Evolutionary conservation across 2,329 filamentous ascomycete genomes (phyloP).

Genomic region (Daldinia sp.): DNA sequence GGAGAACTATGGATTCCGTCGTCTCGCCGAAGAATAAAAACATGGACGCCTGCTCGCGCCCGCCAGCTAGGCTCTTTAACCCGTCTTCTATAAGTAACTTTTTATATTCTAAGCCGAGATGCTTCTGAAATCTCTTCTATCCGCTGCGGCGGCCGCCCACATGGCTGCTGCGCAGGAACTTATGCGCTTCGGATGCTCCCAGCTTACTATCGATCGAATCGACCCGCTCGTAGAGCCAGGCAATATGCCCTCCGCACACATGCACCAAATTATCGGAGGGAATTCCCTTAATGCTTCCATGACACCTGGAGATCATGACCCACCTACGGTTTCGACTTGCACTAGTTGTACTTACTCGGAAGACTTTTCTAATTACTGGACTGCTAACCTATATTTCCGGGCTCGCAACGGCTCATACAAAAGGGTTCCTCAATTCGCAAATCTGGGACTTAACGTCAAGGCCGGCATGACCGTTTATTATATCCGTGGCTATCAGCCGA

Average conservation of each 20-base stretch:
- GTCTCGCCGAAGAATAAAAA: slow-evolving; percentile 37
- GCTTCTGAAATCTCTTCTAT: slow-evolving; percentile 44
- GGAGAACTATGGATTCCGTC: slow-evolving; percentile 32
- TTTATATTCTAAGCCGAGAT: slow-evolving; percentile 29
- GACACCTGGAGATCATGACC: slow-evolving; percentile 40
- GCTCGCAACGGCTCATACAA: slow-evolving; percentile 46
- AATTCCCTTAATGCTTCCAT: slow-evolving; percentile 48
- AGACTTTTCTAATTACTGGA: slow-evolving; percentile 49
- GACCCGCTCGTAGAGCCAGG: slow-evolving; percentile 46
- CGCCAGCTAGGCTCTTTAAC: slow-evolving; percentile 10
- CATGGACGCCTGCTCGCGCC: slow-evolving; percentile 23
- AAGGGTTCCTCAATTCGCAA: slow-evolving; percentile 45
- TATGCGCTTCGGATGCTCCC: slow-evolving; percentile 50
- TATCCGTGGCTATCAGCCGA: slow-evolving; percentile 45
- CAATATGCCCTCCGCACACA: slow-evolving; percentile 45
- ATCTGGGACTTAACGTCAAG: slow-evolving; percentile 44
- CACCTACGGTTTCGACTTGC: slow-evolving; percentile 41
- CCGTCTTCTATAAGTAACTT: slow-evolving; percentile 15
- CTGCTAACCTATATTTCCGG: slow-evolving; percentile 46
- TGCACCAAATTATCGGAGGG: slow-evolving; percentile 47
- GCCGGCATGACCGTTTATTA: slow-evolving; percentile 47
- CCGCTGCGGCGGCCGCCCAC: slow-evolving; percentile 42
- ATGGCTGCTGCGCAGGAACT: slow-evolving; percentile 46
- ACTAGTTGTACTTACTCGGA: slow-evolving; percentile 47
- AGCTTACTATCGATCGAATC: slow-evolving; percentile 48